Percentiles rank a stretch among this genome's conserved stretches.
phyloP scores from a whole-genome alignment of 108 stramenopile genomes.

The Fragilaria crotonensis region DNA sequence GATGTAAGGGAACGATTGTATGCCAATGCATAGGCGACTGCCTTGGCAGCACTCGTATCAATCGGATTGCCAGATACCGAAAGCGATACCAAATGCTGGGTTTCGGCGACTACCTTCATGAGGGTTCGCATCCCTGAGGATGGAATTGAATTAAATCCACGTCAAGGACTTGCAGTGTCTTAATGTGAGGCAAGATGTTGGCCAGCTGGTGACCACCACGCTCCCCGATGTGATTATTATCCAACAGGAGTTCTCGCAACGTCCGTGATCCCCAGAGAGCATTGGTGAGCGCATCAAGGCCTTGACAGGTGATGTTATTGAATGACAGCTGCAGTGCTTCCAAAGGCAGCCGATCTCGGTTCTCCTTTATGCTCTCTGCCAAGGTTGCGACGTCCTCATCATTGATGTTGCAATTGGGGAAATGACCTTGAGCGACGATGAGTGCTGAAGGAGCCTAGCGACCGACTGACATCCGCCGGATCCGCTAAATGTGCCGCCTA shows the following conservation, averaged over 20 bases:
- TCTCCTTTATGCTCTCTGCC: constrained; percentile 55
- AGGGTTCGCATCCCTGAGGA: constrained; percentile 58
- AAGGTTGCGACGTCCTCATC: constrained; percentile 54
- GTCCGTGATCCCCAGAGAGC: constrained; percentile 74
- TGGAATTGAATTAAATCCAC: constrained; percentile 72
- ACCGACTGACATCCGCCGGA: constrained; percentile 57
- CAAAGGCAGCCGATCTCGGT: constrained; percentile 48
- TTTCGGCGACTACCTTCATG: constrained; percentile 75
- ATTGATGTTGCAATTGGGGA: constrained; percentile 67
- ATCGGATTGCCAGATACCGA: constrained; percentile 70
- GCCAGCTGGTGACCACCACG: constrained; percentile 72
- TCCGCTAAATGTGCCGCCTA: constrained; percentile 70
- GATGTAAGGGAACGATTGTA: constrained; percentile 63
- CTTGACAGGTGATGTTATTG: constrained; percentile 66
- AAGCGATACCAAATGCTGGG: constrained; percentile 38
- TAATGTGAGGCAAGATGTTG: constrained; percentile 47
- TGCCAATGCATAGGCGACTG: constrained; percentile 74
- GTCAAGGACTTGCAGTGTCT: constrained; percentile 56
- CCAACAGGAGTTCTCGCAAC: constrained; percentile 66
- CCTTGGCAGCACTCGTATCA: constrained; percentile 64
- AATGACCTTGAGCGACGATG: constrained; percentile 44
- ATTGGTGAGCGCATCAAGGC: constrained; percentile 68
- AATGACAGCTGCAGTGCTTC: constrained; percentile 74
- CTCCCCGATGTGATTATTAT: constrained; percentile 78
- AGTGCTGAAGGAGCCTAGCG: constrained; percentile 50